Conservation (phyloP, 805 yeast species). For the Candida nitratophila region DNA sequence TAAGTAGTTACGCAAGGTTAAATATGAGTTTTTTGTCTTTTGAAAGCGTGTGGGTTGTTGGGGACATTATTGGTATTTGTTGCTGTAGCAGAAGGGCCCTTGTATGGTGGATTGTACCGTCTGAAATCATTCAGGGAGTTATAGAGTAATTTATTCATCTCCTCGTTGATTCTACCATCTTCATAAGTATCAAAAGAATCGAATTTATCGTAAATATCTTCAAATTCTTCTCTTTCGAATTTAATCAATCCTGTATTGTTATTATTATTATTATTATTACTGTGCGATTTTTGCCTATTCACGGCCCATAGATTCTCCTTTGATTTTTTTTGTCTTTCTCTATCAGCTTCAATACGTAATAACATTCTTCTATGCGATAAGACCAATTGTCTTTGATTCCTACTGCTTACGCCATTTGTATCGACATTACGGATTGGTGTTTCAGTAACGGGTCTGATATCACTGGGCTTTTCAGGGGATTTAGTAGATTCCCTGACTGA, state of each 20-base stretch:
- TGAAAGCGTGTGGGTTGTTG: too few species aligned
- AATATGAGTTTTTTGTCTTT: constrained; percentile 11
- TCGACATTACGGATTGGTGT: too few species aligned
- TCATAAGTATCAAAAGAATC: not conserved
- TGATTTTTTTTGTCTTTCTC: constrained; percentile 82
- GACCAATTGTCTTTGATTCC: not conserved
- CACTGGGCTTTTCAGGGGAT: not conserved
- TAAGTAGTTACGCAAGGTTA: too few species aligned
- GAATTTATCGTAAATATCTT: constrained; percentile 12
- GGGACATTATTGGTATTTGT: too few species aligned
- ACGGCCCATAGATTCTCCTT: constrained; percentile 80
- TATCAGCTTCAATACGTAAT: constrained; percentile 82
- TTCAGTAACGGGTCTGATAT: not conserved
- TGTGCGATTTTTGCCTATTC: constrained; percentile 29
- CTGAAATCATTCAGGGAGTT: not conserved
- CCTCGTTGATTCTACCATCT: not conserved
- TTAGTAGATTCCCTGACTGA: too few species aligned
- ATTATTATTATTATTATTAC: too few species aligned
- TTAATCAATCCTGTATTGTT: too few species aligned
- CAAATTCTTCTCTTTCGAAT: constrained; percentile 26
- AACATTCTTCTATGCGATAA: constrained; percentile 45
- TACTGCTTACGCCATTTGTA: too few species aligned
- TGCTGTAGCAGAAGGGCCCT: too few species aligned
- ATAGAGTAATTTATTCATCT: not conserved
- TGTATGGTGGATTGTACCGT: too few species aligned